Evolutionary conservation across 2,329 filamentous ascomycete genomes (phyloP).

Genomic region (Pezicula carpinea): DNA sequence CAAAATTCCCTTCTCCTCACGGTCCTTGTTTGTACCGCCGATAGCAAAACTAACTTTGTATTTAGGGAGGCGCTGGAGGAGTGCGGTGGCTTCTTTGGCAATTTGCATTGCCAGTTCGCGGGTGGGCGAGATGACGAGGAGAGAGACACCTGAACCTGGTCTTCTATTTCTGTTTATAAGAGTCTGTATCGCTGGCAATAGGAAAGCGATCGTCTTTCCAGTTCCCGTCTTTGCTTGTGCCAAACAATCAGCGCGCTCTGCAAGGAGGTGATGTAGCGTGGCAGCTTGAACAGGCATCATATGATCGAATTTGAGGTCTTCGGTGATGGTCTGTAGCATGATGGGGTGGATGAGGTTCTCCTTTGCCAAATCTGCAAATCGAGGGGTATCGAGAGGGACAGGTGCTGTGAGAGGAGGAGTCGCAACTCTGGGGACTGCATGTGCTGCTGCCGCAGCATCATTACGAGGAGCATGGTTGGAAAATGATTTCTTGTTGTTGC

Average conservation of each 20-base stretch:
- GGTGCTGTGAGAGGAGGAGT: constrained; percentile 32
- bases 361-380: constrained; percentile 41
- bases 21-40: constrained; percentile 76
- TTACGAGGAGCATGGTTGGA: constrained; percentile 15
- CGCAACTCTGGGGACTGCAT: constrained; percentile 17
- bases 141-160: constrained; percentile 53
- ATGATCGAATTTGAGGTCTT: constrained; percentile 68
- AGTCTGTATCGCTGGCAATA: constrained; percentile 75
- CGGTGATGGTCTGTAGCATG: constrained; percentile 55
- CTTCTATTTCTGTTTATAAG: constrained; percentile 45
- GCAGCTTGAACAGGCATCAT: constrained; percentile 93
- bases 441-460: constrained; percentile 28
- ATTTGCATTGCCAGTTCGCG: constrained; percentile 80
- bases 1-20: constrained; percentile 64
- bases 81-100: constrained; percentile 62
- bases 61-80: constrained; percentile 24
- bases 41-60: constrained; percentile 71
- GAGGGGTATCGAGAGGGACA: constrained; percentile 39
- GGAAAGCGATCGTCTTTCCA: constrained; percentile 92
- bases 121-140: constrained; percentile 73
- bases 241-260: constrained; percentile 61
- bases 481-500: constrained; percentile 18
- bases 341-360: constrained; percentile 40
- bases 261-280: constrained; percentile 76
- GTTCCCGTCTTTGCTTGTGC: constrained; percentile 97